These are phyloP conservation scores for Ceratobasidium sp. DNA, from an alignment of 1,284 basidiomycete species.

Conservation along the genomic window DNA sequence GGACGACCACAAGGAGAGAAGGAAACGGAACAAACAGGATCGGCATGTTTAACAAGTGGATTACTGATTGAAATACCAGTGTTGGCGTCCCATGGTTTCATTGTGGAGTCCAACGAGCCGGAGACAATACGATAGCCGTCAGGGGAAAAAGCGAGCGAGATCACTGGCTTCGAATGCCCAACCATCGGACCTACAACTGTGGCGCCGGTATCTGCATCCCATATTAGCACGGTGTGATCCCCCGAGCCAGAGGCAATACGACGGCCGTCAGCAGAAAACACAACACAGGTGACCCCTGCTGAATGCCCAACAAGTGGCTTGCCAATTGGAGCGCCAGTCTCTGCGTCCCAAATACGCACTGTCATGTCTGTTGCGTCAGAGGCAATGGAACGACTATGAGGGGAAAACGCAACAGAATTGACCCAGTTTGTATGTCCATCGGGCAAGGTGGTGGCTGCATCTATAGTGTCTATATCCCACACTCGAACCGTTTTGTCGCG, in stretches of 20 bases:
- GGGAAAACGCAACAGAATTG: conserved; percentile 41
- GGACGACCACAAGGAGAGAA: conserved; percentile 8
- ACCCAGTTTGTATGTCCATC: too few species aligned
- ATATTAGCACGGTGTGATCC: conserved; percentile 10
- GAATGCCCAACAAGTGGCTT: conserved; percentile 4
- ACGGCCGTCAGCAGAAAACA: conserved; percentile 37
- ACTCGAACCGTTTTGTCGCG: too few species aligned
- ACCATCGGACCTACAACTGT: not conserved
- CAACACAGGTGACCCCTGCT: conserved; percentile 21
- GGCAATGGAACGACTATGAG: conserved; percentile 21
- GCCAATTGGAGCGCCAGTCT: not conserved
- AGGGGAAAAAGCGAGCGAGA: not conserved
- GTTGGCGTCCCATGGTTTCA: not conserved
- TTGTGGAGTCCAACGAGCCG: not conserved
- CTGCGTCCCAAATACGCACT: conserved; percentile 31
- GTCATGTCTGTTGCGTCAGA: conserved; percentile 12
- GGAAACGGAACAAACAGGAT: not conserved
- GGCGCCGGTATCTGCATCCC: not conserved
- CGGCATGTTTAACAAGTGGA: not conserved
- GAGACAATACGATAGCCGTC: not conserved
- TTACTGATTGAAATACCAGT: not conserved
- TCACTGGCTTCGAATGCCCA: not conserved
- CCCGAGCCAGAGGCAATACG: conserved; percentile 5
- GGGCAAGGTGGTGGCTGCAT: too few species aligned
- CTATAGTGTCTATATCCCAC: too few species aligned